Evolutionary conservation across 441 rosid species (phyloP), one percentile per base, ranked within the genome.

Genomic region (Breynia disticha): DNA sequence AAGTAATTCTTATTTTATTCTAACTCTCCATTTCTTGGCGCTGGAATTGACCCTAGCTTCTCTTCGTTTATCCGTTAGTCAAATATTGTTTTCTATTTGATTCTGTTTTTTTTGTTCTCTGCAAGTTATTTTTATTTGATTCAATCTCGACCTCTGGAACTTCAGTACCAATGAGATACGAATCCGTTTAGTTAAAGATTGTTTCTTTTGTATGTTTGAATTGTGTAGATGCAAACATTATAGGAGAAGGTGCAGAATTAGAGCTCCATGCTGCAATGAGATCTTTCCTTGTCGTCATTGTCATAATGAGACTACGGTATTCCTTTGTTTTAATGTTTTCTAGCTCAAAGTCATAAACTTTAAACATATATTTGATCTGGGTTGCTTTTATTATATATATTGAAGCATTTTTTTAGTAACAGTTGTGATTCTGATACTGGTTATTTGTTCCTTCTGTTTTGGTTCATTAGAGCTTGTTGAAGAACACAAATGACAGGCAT

Each of bases 221-320:
- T 16, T 66, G 11, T 48, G 39, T 38, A 91, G 98, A 71, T 91
- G 98, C 74, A 53, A 82, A 65, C 98, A 91, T 76, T 91, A 91
- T 61, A 77, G 80, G 77, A 82, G 98, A 68, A 86, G 98, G 69
- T 91, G 98, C 72, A 59, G 16, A 78, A 82, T 91, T 82, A 73
- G 98, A 70, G 86, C 97, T 68, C 90, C 96, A 4, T 91, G 97
- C 56, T 91, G 98, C 79, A 86, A 88, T 69, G 97, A 88, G 84
- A 76, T 86, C 68, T 91, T 76, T 64, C 48, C 73, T 54, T 91
- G 98, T 73, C 95, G 98, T 59, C 98, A 88, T 78, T 91, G 98
- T 68, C 98, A 91, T 77, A 84, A 88, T 64, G 97, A 88, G 71
- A 79, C 80, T 46, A 62, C 78, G 69, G 98, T 91, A 83, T 43